Conservation (phyloP, 2,329 filamentous ascomycete genomes). For the Drechslerella dactyloides region DNA sequence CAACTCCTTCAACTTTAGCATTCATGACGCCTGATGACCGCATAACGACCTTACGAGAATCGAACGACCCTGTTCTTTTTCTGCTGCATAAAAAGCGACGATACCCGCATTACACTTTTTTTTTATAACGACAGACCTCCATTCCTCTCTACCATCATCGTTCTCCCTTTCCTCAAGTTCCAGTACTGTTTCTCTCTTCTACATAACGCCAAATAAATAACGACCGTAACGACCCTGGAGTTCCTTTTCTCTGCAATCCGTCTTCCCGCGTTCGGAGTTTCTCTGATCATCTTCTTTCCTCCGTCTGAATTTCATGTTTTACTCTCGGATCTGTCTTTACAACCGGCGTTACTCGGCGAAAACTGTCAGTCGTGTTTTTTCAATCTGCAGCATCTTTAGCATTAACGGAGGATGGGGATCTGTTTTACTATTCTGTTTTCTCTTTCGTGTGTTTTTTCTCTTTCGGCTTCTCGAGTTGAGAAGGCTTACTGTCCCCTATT, state of each 20-base stretch:
- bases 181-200: constrained; percentile 10
- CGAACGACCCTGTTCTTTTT: constrained; percentile 20
- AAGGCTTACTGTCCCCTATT: neutral
- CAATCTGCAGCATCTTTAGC: constrained; percentile 49
- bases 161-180: neutral
- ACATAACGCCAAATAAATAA: constrained; percentile 39
- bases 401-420: constrained; percentile 38
- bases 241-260: constrained; percentile 23
- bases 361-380: constrained; percentile 19
- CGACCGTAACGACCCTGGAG: constrained; percentile 37
- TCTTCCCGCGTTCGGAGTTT: constrained; percentile 25
- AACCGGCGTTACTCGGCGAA: constrained; percentile 50
- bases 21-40: constrained; percentile 19
- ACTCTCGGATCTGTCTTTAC: constrained; percentile 26
- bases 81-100: constrained; percentile 28
- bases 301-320: constrained; percentile 12
- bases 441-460: constrained; percentile 7
- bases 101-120: constrained; percentile 33
- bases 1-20: constrained; percentile 12
- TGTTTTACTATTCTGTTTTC: constrained; percentile 35
- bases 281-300: constrained; percentile 26
- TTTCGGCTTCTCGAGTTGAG: neutral
- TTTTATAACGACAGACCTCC: constrained; percentile 38
- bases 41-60: constrained; percentile 32
- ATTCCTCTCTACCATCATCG: neutral